These are phyloP conservation scores for Teunomyces atbi DNA, from an alignment of 805 yeast genomes.

Conservation along the genomic window DNA sequence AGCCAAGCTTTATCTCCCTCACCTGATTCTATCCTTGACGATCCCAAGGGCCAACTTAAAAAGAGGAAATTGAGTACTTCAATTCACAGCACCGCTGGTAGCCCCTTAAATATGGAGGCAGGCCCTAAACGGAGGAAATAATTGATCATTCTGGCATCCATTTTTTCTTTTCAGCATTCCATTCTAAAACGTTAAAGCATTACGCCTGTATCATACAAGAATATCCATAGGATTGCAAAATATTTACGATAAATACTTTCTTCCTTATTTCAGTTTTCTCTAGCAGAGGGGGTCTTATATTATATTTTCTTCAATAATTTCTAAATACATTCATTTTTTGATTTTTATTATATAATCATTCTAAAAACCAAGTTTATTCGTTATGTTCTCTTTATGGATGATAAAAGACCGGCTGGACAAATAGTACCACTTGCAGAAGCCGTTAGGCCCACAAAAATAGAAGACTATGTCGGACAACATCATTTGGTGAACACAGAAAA, in stretches of 20 bases:
- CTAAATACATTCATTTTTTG: background rate
- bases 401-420: background rate
- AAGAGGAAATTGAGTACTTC: constrained; percentile 12
- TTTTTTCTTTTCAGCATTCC: background rate
- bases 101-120: constrained; percentile 10
- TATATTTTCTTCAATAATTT: background rate
- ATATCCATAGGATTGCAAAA: background rate
- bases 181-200: constrained; percentile 2
- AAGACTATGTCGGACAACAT: constrained; percentile 80
- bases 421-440: constrained; percentile 56
- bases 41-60: constrained; percentile 9
- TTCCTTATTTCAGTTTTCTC: background rate
- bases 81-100: constrained; percentile 7
- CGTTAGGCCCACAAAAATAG: constrained; percentile 70
- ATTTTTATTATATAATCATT: constrained; percentile 1
- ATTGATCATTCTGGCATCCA: background rate
- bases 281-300: background rate
- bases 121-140: constrained; percentile 11
- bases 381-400: background rate
- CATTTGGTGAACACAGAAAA: constrained; percentile 61
- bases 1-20: constrained; percentile 4
- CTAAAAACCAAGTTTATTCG: background rate
- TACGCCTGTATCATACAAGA: constrained; percentile 4
- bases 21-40: constrained; percentile 7
- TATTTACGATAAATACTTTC: background rate